Evolutionary conservation across 352 stramenopile species (phyloP), one percentile per base, ranked within the genome.

Genomic region (Bremia lactucae): DNA sequence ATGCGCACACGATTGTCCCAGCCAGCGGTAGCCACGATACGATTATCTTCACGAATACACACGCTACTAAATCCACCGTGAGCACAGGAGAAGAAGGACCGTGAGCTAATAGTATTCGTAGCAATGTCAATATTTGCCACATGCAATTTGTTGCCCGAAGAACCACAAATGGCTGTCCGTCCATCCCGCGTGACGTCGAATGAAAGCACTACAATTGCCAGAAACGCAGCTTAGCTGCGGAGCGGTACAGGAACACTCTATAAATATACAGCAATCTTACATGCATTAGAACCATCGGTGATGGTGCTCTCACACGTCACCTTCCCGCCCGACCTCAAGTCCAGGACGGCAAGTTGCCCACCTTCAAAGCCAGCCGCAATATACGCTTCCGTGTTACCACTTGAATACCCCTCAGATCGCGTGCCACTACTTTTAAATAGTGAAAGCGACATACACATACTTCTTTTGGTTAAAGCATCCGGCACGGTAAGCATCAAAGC

Each of bases 1-100:
- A 91, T 38, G 15, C 79, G 73, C 11, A 81, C 63, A 24, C 69
- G 56, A 58, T 87, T 67, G 41, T 91, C 79, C 75, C 79, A 88
- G 0, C 79, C 79, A 23, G 71, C 76, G 6, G 73, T 85, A 11
- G 73, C 79, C 50, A 89, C 79, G 45, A 91, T 81, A 35, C 79
- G 75, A 46, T 86, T 62, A 50, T 91, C 79, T 1, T 34, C 33
- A 4, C 79, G 72, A 50, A 86, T 79, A 26, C 69, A 62, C 21
- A 91, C 55, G 26, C 55, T 67, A 28, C 71, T 83, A 42, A 87
- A 80, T 4, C 78, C 78, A 11, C 68, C 74, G 42, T 79, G 60
- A 7, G 65, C 61, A 20, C 68, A 71, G 25, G 46, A 62, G 51
- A 85, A 87, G 41, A 86, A 83, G 1, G 71, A 46, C 10, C 46